phyloP scores from a whole-genome alignment of 2,329 filamentous ascomycete species.

The Dothideomycetes sp. region DNA sequence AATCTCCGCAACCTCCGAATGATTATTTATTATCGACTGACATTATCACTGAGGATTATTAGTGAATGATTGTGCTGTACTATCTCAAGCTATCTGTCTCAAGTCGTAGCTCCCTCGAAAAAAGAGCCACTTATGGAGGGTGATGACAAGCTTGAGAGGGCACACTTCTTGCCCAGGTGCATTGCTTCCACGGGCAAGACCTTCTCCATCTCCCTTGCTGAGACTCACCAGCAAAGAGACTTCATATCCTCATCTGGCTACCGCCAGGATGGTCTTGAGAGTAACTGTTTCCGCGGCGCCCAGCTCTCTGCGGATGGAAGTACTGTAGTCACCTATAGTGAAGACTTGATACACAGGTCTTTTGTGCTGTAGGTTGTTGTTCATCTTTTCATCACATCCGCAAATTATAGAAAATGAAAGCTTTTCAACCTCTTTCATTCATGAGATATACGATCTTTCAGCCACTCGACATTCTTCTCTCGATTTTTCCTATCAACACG shows the following conservation, averaged over 20 bases:
- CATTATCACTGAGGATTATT: too few species aligned
- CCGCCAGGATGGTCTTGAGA: conserved; percentile 7
- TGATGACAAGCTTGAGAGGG: too few species aligned
- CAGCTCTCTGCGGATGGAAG: conserved; percentile 45
- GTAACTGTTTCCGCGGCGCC: conserved; percentile 33
- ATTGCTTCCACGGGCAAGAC: conserved; percentile 15
- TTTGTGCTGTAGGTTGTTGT: conserved; percentile 32
- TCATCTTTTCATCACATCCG: background rate
- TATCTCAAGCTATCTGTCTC: too few species aligned
- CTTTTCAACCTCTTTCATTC: too few species aligned
- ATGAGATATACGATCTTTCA: too few species aligned
- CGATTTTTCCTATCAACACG: background rate
- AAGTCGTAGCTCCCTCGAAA: too few species aligned
- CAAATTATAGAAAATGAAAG: too few species aligned
- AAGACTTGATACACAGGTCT: conserved; percentile 39
- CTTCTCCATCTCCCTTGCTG: conserved; percentile 11
- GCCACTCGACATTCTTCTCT: too few species aligned
- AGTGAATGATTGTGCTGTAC: too few species aligned
- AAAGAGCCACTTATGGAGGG: too few species aligned
- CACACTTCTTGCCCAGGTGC: conserved; percentile 10
- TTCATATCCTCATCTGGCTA: background rate
- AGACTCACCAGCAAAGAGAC: background rate
- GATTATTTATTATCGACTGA: too few species aligned
- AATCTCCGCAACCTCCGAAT: too few species aligned
- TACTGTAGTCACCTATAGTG: conserved; percentile 42